phyloP scores from a whole-genome alignment of 208 protist genomes.

The Tritrichomonas musculus region DNA sequence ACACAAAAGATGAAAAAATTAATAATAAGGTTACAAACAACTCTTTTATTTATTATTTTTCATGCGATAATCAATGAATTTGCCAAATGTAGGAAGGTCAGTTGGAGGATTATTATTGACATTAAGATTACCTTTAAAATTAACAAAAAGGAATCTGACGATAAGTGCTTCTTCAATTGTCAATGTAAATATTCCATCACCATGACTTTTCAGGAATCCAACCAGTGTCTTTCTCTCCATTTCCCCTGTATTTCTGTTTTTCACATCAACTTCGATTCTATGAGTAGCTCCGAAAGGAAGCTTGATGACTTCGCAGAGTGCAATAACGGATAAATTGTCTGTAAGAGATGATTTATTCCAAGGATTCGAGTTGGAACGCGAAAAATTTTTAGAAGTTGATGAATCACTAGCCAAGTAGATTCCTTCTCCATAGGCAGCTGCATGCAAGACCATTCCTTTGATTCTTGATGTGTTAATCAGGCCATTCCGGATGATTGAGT shows the following conservation, averaged over 20 bases:
- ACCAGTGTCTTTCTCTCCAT: no score
- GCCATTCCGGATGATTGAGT: not conserved
- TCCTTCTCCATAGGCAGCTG: not conserved
- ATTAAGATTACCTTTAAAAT: no score
- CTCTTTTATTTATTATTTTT: no score
- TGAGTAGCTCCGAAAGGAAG: no score
- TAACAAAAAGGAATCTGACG: not conserved
- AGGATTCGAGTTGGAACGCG: not conserved
- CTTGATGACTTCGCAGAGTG: not conserved
- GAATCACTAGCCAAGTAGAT: not conserved
- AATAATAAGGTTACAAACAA: no score
- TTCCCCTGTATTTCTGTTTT: no score
- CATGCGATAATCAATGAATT: no score
- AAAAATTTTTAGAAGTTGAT: not conserved
- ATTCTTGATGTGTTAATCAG: not conserved
- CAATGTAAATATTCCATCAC: not conserved
- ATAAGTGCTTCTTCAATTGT: not conserved
- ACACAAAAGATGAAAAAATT: no score
- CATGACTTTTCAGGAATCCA: not conserved
- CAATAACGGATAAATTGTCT: not conserved
- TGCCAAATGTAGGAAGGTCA: no score
- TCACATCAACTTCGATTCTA: no score
- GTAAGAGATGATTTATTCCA: not conserved
- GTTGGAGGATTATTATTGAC: no score
- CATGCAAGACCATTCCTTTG: not conserved